Conservation (phyloP, 2,329 filamentous ascomycete species). For the Periglandula ipomoeae region DNA sequence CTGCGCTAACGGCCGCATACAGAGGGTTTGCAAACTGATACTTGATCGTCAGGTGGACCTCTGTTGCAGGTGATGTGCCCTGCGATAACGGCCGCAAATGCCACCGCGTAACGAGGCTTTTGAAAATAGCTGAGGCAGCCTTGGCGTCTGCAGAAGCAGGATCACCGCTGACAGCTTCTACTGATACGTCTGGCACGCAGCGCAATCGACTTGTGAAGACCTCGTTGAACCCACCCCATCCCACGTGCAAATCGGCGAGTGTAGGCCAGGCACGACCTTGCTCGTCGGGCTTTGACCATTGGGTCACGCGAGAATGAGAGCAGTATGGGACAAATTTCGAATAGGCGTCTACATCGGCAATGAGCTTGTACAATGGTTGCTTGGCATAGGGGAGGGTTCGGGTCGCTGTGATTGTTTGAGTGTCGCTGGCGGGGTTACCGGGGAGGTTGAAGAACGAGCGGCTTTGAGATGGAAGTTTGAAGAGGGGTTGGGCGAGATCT, state of each 20-base stretch:
- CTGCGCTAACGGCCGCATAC: slow-evolving; percentile 71
- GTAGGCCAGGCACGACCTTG: slow-evolving; percentile 53
- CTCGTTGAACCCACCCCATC: slow-evolving; percentile 77
- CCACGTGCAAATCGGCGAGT: slow-evolving; percentile 70
- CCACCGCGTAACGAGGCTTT: slow-evolving; percentile 63
- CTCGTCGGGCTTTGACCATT: slow-evolving; percentile 51
- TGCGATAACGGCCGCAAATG: slow-evolving; percentile 40
- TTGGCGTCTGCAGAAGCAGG: slow-evolving; percentile 32
- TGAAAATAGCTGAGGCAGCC: slow-evolving; percentile 46
- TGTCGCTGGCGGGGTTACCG: slow-evolving; percentile 17
- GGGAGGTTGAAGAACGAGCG: slow-evolving; percentile 12
- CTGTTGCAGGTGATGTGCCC: slow-evolving; percentile 37
- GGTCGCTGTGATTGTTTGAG: slow-evolving; percentile 61
- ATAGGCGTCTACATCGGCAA: slow-evolving; percentile 85
- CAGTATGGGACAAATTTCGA: slow-evolving; percentile 87
- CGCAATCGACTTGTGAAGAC: slow-evolving; percentile 71
- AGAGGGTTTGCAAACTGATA: slow-evolving; percentile 86
- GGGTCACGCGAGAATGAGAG: slow-evolving; percentile 64
- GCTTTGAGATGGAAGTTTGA: slow-evolving; percentile 6
- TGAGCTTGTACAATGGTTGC: slow-evolving; percentile 66
- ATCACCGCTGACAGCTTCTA: slow-evolving; percentile 67
- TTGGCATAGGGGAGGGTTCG: slow-evolving; percentile 70
- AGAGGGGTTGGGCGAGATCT: neutral
- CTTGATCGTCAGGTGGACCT: slow-evolving; percentile 66
- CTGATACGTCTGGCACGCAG: slow-evolving; percentile 62